A percentile compares a stretch with the other conserved stretches of the same genome.
These are phyloP conservation scores for Persicaria maculosa DNA, from an alignment of 148 eudicot genomes.

Conservation along the genomic window DNA sequence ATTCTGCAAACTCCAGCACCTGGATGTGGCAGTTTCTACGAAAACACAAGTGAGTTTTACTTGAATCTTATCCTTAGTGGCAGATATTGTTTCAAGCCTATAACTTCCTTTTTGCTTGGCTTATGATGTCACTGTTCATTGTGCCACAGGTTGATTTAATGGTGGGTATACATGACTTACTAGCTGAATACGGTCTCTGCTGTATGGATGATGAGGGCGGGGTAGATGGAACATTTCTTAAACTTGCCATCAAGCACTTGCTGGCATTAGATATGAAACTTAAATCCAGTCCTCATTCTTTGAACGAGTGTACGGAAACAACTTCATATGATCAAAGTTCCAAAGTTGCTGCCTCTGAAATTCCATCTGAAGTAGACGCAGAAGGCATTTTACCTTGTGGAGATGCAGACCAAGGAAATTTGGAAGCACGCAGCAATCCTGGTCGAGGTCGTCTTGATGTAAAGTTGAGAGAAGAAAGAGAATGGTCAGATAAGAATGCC, in stretches of 20 bases:
- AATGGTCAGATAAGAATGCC: constrained; percentile 28
- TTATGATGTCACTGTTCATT: constrained; percentile 13
- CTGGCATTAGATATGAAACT: constrained; percentile 80
- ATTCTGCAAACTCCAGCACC: constrained; percentile 87
- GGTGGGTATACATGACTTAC: constrained; percentile 78
- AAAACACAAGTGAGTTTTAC: constrained; percentile 65
- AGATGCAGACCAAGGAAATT: constrained; percentile 19
- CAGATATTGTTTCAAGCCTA: not conserved
- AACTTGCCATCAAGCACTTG: constrained; percentile 88
- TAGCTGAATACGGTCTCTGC: constrained; percentile 95
- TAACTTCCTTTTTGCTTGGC: constrained; percentile 4
- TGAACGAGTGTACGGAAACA: constrained; percentile 36
- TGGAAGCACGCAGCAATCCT: constrained; percentile 18
- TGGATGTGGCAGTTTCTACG: constrained; percentile 50
- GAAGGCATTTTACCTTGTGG: constrained; percentile 25
- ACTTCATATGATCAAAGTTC: constrained; percentile 26
- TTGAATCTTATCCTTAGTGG: not conserved
- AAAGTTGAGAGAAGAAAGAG: constrained; percentile 22
- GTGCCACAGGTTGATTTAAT: constrained; percentile 60
- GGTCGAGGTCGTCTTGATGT: constrained; percentile 16
- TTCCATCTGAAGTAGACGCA: constrained; percentile 28
- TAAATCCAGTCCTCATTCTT: constrained; percentile 46
- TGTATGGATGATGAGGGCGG: constrained; percentile 73
- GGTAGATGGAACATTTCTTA: constrained; percentile 92
- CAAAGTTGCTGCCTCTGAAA: constrained; percentile 24